A percentile compares a stretch with the other conserved stretches of the same genome.
phyloP scores from a whole-genome alignment of 2,329 filamentous ascomycete genomes.

The Teratosphaeriaceae sp. region DNA sequence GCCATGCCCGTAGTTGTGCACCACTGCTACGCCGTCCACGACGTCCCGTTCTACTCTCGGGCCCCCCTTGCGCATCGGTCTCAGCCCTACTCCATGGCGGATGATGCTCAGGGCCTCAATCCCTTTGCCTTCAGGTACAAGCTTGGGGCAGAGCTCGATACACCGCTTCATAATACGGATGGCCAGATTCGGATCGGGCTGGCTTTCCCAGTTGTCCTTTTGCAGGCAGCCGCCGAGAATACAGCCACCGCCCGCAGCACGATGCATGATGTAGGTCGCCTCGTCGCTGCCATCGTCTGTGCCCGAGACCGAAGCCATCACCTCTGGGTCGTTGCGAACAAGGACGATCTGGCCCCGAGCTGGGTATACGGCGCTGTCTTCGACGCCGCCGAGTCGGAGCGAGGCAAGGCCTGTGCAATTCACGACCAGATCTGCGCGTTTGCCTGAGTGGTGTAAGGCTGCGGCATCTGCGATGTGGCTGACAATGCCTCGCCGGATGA shows the following conservation, averaged over 20 bases:
- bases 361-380: slow-evolving; percentile 66
- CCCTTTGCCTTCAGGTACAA: slow-evolving; percentile 56
- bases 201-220: slow-evolving; percentile 69
- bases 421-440: slow-evolving; percentile 61
- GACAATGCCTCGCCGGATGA: slow-evolving; percentile 38
- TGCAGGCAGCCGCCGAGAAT: slow-evolving; percentile 82
- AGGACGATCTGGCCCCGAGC: slow-evolving; percentile 80
- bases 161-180: slow-evolving; percentile 77
- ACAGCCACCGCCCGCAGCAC: slow-evolving; percentile 71
- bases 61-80: slow-evolving; percentile 67
- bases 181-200: slow-evolving; percentile 70
- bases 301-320: slow-evolving; percentile 65
- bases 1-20: slow-evolving; percentile 75
- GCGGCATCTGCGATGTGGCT: slow-evolving; percentile 68
- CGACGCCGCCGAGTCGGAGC: slow-evolving; percentile 70
- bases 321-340: slow-evolving; percentile 67
- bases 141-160: slow-evolving; percentile 56
- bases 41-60: slow-evolving; percentile 68
- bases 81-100: slow-evolving; percentile 73
- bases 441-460: slow-evolving; percentile 50
- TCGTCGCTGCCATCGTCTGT: slow-evolving; percentile 69
- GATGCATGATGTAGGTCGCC: slow-evolving; percentile 72
- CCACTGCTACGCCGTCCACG: slow-evolving; percentile 57
- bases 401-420: slow-evolving; percentile 82
- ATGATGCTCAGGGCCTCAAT: slow-evolving; percentile 69